Conservation (phyloP, 164 flowering plant genomes). For the Pachysandra terminalis region DNA sequence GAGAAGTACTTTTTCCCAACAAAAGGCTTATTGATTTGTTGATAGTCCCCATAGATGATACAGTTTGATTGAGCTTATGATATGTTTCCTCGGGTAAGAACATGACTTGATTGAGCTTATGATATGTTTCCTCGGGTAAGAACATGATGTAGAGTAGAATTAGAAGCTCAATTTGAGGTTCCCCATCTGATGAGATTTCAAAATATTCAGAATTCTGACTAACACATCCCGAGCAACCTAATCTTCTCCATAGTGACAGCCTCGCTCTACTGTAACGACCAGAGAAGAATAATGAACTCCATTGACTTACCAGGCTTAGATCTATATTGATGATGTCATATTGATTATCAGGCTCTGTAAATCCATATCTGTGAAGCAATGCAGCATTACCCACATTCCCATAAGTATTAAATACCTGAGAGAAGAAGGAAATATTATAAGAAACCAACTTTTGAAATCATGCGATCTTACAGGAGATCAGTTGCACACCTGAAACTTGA, state of each 20-base stretch:
- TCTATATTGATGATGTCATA: conserved; percentile 83
- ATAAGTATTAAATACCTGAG: conserved; percentile 89
- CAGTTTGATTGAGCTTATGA: conserved; percentile 36
- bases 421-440: conserved; percentile 2
- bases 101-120: conserved; percentile 43
- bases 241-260: conserved; percentile 70
- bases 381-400: conserved; percentile 91
- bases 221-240: conserved; percentile 53
- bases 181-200: conserved; percentile 72
- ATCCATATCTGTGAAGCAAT: conserved; percentile 94
- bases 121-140: conserved; percentile 53
- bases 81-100: conserved; percentile 55
- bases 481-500: neutral
- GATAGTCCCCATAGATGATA: conserved; percentile 23
- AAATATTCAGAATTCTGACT: conserved; percentile 78
- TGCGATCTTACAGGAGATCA: neutral
- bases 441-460: neutral
- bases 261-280: conserved; percentile 58
- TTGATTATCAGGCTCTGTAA: conserved; percentile 75
- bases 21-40: conserved; percentile 19
- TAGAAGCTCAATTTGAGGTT: conserved; percentile 77
- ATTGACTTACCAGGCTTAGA: conserved; percentile 53
- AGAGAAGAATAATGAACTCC: conserved; percentile 58
- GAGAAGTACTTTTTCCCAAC: conserved; percentile 16
- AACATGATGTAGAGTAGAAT: conserved; percentile 55